Evolutionary conservation across 352 stramenopile genomes (phyloP).

Genomic region (Pythium guiyangense): DNA sequence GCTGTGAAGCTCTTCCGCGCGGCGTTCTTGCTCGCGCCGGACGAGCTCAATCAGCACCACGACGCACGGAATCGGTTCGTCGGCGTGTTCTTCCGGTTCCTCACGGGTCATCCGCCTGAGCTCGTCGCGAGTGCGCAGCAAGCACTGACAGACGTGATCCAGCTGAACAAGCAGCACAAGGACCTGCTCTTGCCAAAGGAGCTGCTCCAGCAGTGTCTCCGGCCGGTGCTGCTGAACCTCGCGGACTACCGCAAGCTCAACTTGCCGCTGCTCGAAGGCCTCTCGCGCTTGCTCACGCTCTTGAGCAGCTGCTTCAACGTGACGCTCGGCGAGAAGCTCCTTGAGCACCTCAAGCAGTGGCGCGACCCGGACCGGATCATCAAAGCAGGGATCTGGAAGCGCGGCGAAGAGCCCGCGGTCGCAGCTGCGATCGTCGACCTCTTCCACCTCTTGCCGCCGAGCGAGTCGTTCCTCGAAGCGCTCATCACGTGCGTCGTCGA

Average conservation of each 20-base stretch:
- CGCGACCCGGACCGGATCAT: slow-evolving; percentile 87
- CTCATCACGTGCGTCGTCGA: slow-evolving; percentile 95
- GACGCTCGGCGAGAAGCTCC: slow-evolving; percentile 95
- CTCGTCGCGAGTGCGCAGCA: slow-evolving; percentile 79
- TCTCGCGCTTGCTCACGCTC: slow-evolving; percentile 91
- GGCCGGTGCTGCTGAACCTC: slow-evolving; percentile 95
- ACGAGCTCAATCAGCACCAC: slow-evolving; percentile 83
- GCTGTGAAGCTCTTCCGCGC: slow-evolving; percentile 86
- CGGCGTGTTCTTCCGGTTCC: slow-evolving; percentile 89
- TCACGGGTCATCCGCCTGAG: slow-evolving; percentile 80
- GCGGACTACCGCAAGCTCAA: slow-evolving; percentile 97
- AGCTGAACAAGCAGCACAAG: slow-evolving; percentile 86
- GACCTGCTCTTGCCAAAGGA: slow-evolving; percentile 92
- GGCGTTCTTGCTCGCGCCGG: slow-evolving; percentile 74
- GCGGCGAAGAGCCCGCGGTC: slow-evolving; percentile 93
- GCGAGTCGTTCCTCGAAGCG: slow-evolving; percentile 93
- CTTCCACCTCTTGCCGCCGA: slow-evolving; percentile 94
- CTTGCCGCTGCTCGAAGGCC: slow-evolving; percentile 90
- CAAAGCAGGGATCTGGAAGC: slow-evolving; percentile 91
- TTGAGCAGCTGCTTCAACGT: slow-evolving; percentile 98
- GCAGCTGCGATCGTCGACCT: slow-evolving; percentile 95
- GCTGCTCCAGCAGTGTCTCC: slow-evolving; percentile 93
- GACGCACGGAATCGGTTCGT: slow-evolving; percentile 85
- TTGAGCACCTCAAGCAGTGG: slow-evolving; percentile 96
- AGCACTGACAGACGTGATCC: slow-evolving; percentile 74